Conservation (phyloP, 2,329 filamentous ascomycete genomes). For the Fusarium sp. region DNA sequence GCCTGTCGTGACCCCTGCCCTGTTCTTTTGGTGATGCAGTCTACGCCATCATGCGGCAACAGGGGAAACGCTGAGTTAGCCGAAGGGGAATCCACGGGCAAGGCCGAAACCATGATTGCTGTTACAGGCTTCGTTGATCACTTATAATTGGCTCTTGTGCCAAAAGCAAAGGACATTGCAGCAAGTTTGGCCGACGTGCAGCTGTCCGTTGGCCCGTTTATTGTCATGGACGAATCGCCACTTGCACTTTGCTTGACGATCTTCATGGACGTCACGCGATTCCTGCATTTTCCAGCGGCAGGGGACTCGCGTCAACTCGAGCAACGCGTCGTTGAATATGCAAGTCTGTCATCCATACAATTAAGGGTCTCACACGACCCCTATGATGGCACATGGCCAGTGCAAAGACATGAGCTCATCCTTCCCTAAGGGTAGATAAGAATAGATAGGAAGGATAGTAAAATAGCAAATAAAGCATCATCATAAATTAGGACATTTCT, state of each 20-base stretch:
- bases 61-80: not conserved
- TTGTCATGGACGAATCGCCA: not conserved
- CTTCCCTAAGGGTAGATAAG: not conserved
- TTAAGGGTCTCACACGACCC: not conserved
- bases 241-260: not conserved
- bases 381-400: not conserved
- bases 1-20: conserved; percentile 10
- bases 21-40: conserved; percentile 9
- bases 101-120: not conserved
- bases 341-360: not conserved
- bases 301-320: not conserved
- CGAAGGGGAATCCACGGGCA: not conserved
- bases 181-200: not conserved
- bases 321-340: not conserved
- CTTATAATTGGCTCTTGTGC: not conserved
- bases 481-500: not conserved
- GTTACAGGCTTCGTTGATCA: not conserved
- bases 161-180: not conserved
- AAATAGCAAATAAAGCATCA: not conserved
- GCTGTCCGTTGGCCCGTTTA: not conserved
- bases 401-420: not conserved
- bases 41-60: conserved; percentile 5
- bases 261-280: not conserved
- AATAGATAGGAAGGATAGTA: not conserved
- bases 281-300: not conserved